Evolutionary conservation across 495 filamentous ascomycete genomes (phyloP), one percentile per base, ranked within the genome.

Genomic region (Astrothelium subdiscretum): DNA sequence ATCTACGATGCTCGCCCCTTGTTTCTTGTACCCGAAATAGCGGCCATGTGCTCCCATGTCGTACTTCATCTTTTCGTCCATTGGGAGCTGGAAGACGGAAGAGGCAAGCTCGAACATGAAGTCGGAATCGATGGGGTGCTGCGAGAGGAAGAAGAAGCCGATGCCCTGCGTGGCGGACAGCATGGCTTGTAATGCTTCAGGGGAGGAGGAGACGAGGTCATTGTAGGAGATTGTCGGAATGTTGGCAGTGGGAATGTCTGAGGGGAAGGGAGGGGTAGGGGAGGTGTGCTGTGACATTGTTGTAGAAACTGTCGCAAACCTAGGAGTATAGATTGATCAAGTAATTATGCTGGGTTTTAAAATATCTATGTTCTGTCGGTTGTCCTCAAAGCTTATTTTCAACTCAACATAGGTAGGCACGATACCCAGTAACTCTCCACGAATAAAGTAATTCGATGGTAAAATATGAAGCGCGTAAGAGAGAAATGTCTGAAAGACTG

Each of bases 81-180:
- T 27, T 68, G 68, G 57, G 63, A 77, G 64, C 72, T 74, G 64
- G 74, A 75, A 62, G 71, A 78, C 44, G 52, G 64, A 31, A 70
- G 74, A 20, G 72, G 76, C 42, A 73, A 79, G 69, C 68, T 76
- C 18, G 74, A 79, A 67, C 29, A 67, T 51, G 18, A 29, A 31
- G 12, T 65, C 40, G 10, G 66, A 62, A 31, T 65, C 57, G 20
- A 58, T 31, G 6, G 61, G 58, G 22, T 63, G 59, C 13, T 32
- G 35, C 13, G 58, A 62, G 24, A 67, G 62, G 59, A 64, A 67
- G 59, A 67, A 67, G 65, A 67, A 67, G 11, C 65, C 65, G 20
- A 64, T 42, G 13, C 61, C 61, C 12, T 40, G 31, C 2, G 61
- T 58, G 3, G 32, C 12, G 60, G 43, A 27, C 43, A 58, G 54